Evolutionary conservation across 768 basidiomycete species (phyloP).

Genomic region (Candolleomyces aberdarensis): DNA sequence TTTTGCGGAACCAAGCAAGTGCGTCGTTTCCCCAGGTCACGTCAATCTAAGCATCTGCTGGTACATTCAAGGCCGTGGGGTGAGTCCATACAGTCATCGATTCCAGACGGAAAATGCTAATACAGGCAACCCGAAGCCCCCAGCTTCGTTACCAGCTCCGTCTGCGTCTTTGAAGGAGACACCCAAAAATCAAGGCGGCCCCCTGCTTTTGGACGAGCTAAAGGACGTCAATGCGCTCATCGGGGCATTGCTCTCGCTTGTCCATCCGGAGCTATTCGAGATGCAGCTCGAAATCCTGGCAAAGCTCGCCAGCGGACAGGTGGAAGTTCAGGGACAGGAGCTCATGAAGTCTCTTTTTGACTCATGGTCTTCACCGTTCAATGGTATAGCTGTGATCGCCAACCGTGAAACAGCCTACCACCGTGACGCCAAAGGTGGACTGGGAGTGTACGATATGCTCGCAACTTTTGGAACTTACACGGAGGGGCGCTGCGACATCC

Average conservation of each 20-base stretch:
- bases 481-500: not conserved
- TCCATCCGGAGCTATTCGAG: not conserved
- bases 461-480: not conserved
- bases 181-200: not conserved
- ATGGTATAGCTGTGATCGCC: not conserved
- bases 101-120: not conserved
- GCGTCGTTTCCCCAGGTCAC: not conserved
- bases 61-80: not conserved
- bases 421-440: not conserved
- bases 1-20: not conserved
- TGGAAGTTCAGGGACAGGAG: not conserved
- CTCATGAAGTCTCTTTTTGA: not conserved
- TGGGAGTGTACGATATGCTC: not conserved
- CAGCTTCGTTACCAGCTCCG: not conserved
- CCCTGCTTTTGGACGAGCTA: not conserved
- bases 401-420: not conserved
- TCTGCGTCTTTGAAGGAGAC: not conserved
- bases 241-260: not conserved
- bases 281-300: not conserved
- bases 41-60: not conserved
- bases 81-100: not conserved
- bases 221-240: not conserved
- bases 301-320: not conserved
- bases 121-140: not conserved
- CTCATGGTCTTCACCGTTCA: not conserved